A percentile compares a stretch with the other conserved stretches of the same genome.
Conservation (phyloP, 345 rosid species). For the Raphanus sativus region DNA sequence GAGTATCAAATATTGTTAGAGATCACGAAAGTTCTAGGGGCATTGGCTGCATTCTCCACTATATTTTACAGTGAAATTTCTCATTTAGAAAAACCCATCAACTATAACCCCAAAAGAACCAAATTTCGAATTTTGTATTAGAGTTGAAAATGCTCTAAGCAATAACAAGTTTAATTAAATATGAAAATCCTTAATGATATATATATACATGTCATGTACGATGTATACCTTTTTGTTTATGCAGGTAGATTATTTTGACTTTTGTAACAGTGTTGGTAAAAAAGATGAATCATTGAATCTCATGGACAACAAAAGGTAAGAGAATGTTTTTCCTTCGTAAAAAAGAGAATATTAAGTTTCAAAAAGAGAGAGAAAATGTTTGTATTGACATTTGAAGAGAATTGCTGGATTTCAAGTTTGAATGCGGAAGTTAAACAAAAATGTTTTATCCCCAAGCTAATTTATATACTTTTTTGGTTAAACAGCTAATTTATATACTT, state of each 20-base stretch:
- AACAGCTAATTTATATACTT: too few species aligned
- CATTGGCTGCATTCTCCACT: too few species aligned
- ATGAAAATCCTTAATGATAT: not conserved
- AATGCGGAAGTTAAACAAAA: not conserved
- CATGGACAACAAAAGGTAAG: not conserved
- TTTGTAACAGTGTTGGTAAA: not conserved
- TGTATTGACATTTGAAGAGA: not conserved
- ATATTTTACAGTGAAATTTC: too few species aligned
- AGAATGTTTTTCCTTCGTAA: not conserved
- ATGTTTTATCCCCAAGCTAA: too few species aligned
- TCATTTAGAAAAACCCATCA: too few species aligned
- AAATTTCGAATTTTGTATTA: too few species aligned
- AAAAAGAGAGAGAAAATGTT: too few species aligned
- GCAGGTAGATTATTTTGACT: not conserved
- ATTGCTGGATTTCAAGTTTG: not conserved
- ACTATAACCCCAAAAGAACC: too few species aligned
- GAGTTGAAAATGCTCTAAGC: too few species aligned
- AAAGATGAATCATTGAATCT: not conserved
- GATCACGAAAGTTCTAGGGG: not conserved
- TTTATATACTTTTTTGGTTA: too few species aligned
- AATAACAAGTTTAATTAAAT: not conserved
- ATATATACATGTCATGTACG: not conserved
- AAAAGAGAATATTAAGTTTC: too few species aligned
- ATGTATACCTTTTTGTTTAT: too few species aligned
- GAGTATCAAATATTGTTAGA: not conserved